Evolutionary conservation across 1,139 yeast species (phyloP).

Genomic region (Kurtzmaniella quercitrusa): DNA sequence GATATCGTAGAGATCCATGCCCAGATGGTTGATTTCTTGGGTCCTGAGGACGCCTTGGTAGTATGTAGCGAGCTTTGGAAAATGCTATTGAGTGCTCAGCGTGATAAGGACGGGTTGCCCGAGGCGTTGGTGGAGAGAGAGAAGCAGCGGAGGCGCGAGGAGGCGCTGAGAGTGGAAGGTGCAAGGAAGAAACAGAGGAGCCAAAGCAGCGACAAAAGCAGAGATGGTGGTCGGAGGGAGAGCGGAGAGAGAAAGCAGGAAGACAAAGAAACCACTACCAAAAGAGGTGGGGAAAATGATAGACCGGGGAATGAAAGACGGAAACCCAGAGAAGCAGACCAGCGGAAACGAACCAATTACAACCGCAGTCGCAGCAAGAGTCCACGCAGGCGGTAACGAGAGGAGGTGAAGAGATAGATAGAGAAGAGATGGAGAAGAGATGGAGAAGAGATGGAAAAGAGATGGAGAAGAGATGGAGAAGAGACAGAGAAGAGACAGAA

Average conservation of each 20-base stretch:
- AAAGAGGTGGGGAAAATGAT: neutral
- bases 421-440: too few species aligned
- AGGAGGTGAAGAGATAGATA: too few species aligned
- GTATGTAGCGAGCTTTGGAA: constrained; percentile 40
- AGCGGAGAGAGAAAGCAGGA: too few species aligned
- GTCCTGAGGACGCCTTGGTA: constrained; percentile 26
- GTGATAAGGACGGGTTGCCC: constrained; percentile 39
- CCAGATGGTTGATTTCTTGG: constrained; percentile 39
- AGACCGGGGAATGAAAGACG: neutral
- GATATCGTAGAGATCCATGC: constrained; percentile 29
- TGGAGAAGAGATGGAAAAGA: too few species aligned
- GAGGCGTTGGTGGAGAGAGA: constrained; percentile 19
- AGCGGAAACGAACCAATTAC: neutral
- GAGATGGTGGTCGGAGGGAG: neutral
- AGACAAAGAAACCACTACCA: neutral
- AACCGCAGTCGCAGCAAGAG: constrained; percentile 1
- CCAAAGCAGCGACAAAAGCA: constrained; percentile 1
- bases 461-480: too few species aligned
- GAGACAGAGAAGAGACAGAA: too few species aligned
- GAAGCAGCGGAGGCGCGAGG: constrained; percentile 9
- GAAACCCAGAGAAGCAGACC: neutral
- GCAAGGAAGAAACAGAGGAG: neutral
- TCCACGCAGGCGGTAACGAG: neutral
- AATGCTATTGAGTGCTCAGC: constrained; percentile 35
- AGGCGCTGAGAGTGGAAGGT: constrained; percentile 1